Percentiles rank a stretch among this genome's conserved stretches.
phyloP scores from a whole-genome alignment of 2,329 filamentous ascomycete genomes.

The Pseudogymnoascus sp. region DNA sequence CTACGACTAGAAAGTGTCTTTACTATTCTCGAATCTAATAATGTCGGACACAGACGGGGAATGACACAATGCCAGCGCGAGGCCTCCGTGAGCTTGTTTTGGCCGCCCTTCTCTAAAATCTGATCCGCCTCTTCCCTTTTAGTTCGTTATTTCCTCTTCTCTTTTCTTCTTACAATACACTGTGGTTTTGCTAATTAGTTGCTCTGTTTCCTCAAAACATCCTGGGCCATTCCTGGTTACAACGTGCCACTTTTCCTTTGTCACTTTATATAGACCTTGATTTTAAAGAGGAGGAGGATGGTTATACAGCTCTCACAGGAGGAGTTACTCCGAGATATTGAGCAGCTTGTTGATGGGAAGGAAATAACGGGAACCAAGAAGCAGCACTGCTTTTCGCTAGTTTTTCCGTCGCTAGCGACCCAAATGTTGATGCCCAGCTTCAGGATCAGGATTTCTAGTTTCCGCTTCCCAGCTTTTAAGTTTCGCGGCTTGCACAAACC shows the following conservation, averaged over 20 bases:
- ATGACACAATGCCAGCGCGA: not conserved
- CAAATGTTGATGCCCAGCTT: not conserved
- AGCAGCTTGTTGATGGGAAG: not conserved
- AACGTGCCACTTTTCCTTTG: not conserved
- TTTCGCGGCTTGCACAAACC: not conserved
- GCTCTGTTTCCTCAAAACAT: not conserved
- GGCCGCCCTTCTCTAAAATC: not conserved
- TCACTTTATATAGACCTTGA: not conserved
- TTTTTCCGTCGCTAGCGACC: not conserved
- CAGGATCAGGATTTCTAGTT: not conserved
- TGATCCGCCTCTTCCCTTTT: not conserved
- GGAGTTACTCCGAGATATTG: not conserved
- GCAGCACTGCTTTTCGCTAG: not conserved
- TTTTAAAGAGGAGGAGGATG: not conserved
- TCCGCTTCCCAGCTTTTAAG: not conserved
- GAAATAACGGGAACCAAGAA: not conserved
- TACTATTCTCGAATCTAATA: not conserved
- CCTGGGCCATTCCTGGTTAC: not conserved
- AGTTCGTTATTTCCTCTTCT: not conserved
- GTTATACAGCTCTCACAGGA: conserved; percentile 9
- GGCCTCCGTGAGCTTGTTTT: not conserved
- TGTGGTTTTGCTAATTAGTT: not conserved
- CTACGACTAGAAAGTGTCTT: not conserved
- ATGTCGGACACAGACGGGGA: not conserved
- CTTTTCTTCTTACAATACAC: not conserved